Base-by-base conservation (phyloP, 2,329 filamentous ascomycete genomes). In the Corinectria fuckeliana region DNA sequence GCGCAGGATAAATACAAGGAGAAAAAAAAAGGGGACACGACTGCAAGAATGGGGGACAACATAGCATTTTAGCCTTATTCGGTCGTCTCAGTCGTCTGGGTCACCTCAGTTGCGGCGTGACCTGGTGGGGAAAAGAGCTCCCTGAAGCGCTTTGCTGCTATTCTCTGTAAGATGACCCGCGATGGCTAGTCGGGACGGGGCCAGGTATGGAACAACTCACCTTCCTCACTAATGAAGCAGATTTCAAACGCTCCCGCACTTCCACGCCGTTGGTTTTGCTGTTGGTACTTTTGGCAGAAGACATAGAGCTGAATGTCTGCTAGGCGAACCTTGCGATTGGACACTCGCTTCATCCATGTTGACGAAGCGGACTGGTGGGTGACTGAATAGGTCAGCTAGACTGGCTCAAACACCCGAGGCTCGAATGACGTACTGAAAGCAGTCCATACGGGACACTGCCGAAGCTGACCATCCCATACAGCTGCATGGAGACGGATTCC, bases 401-500 rank as follows among this genome's bases (percentile, higher is more conserved):
- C 28, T 14, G 39, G 16, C 3, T 21, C 20, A 9, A 14, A 28
- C 5, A 28, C 6, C 2, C 8, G 13, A 25, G 2, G 16, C 26
- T 5, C 26, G 38, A 16, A 25, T 14, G n/a, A 63, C 81, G 23
- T 75, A 87, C 85, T 75, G 66, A 89, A 89, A 2, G 86, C 85
- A 2, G 86, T 88, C 86, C 86, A 89, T 8, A 89, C 79, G 1
- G 86, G 86, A 65, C 84, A 86, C 50, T 77, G 76, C 26, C 75
- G 77, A 49, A 87, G 69, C 50, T 82, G 80, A 2, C 84, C 85
- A n/a, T 82, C 80, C 77, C 79, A 81, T 0, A 85, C 80, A 1
- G 82, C 78, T 11, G 84, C 83, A 47, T 87, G 85, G 0, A 89
- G 80, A 11, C 86, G 81, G 2, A 84, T 57, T 2, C 80, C 81